phyloP scores from a whole-genome alignment of 805 yeast species.

The Soucietia sequanensis region DNA sequence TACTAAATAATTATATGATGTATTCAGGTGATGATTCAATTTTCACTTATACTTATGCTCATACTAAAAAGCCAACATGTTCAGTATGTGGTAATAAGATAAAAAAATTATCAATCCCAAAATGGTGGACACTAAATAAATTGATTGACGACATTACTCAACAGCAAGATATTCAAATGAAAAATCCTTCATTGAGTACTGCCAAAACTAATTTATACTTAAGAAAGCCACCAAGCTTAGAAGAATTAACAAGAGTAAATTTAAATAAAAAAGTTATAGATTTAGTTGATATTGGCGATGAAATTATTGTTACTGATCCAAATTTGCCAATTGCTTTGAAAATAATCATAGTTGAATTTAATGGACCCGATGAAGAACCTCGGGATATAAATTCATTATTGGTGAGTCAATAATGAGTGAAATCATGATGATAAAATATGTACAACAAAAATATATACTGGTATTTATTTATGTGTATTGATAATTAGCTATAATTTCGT shows the following conservation, averaged over 20 bases:
- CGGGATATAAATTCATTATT: no score
- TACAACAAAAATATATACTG: no score
- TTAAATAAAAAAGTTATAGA: slow-evolving; percentile 30
- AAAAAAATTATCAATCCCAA: slow-evolving; percentile 21
- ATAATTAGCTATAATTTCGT: no score
- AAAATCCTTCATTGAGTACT: slow-evolving; percentile 47
- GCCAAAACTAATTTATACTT: slow-evolving; percentile 41
- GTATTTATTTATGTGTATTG: no score
- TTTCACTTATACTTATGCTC: slow-evolving; percentile 69
- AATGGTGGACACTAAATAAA: slow-evolving; percentile 37
- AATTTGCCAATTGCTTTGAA: slow-evolving; percentile 45
- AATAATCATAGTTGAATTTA: slow-evolving; percentile 16
- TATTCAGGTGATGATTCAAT: slow-evolving; percentile 81
- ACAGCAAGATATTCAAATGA: slow-evolving; percentile 32
- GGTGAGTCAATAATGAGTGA: no score
- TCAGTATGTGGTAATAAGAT: slow-evolving; percentile 66
- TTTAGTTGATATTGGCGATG: slow-evolving; percentile 45
- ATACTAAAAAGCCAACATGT: slow-evolving; percentile 61
- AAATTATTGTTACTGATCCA: slow-evolving; percentile 53
- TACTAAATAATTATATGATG: slow-evolving; percentile 76
- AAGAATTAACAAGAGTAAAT: slow-evolving; percentile 45
- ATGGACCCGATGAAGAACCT: no score
- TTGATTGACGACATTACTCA: slow-evolving; percentile 41
- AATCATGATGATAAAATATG: no score
- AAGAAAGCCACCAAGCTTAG: slow-evolving; percentile 46